Evolutionary conservation across 768 basidiomycete genomes (phyloP), one percentile per base, ranked within the genome.

Genomic region (Porpolomopsis calyptriformis): DNA sequence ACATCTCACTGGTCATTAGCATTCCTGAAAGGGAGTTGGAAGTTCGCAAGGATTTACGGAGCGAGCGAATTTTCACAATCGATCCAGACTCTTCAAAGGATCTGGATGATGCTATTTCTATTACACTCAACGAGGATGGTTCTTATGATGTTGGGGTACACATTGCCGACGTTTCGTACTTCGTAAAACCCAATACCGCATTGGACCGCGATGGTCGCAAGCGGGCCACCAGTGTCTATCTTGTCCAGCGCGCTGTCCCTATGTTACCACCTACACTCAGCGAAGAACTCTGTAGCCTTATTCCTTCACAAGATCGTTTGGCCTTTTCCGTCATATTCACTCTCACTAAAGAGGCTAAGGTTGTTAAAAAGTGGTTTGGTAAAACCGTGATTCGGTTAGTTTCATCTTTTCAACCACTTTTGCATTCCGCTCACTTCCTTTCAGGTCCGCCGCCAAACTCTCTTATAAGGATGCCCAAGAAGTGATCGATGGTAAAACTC

Each of bases 131-230:
- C 55, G 91, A 92, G 18, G 90, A 97, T 60, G 92, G 93, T 5
- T 92, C 84, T 2, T 93, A 78, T 58, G 87, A 92, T 34, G 77
- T 99, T 40, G 90, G 90, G 45, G 78, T 98, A n/a, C 94, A 98
- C 58, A 78, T 99, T 51, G 85, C 93, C 9, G 96, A 99, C 63
- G 94, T 97, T 4, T 90, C 93, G 2, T 85, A 84, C 70, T 97
- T 98, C 64, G 82, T 89, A 56, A 89, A 88, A 64, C 84, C 89
- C 19, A 92, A 91, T 60, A 96, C 93, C 9, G 87, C 96, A n/a
- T 70, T 99, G 55, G 96, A 99, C 57, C 88, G 96, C 19, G 96
- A 99, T 65, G 96, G 96, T 33, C 82, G 93, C 53, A 98, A 98
- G 65, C 77, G 93, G 49, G 96, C 93, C 22, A 97, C 92, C 2